Base-by-base conservation (phyloP, 441 rosid species). In the Melastoma candidum region DNA sequence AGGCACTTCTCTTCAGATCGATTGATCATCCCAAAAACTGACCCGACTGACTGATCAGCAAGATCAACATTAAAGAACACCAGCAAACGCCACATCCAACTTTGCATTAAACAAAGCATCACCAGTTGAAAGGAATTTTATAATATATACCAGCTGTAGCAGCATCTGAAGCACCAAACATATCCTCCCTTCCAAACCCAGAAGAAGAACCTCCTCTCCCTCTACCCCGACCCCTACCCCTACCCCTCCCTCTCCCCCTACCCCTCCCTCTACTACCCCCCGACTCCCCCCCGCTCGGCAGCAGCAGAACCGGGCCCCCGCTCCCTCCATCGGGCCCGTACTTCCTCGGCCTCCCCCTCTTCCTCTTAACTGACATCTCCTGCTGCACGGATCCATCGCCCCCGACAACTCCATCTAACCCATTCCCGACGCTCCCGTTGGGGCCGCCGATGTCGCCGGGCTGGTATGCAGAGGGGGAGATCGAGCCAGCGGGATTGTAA, bases 271-370 rank as follows among this genome's bases (percentile, higher is more conserved):
- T 9, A 32, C 41, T 10, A 65, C 46, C 2, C 36, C 54, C 47
- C 10, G 55, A 44, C 13, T 54, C 22, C 22, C 22, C 51, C 5
- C 58, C 41, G 36, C 44, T 24, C 8, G 56, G 55, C 12, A 57
- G 53, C 4, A 63, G 25, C 6, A 22, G 32, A 4, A 2, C 26
- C 0, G 55, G 41, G 14, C 60, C 43, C 13, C 56, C 59, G 55
- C 58, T 45, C 17, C 44, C 24, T 12, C 56, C 68, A 3, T 67
- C 71, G 3, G 63, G 57, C 5, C 44, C 60, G 11, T 71, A 67
- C 64, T 71, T 71, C 61, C 71, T 53, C 1, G 75, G 75, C 43
- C 75, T 67, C 1, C 75, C 75, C 41, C 41, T 36, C 41, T 36
- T 36, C 12, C 75, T 67, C 69, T 67, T 71, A 26, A 29, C 26